Evolutionary conservation across 148 eudicot species (phyloP).

Genomic region (Camellia japonica): DNA sequence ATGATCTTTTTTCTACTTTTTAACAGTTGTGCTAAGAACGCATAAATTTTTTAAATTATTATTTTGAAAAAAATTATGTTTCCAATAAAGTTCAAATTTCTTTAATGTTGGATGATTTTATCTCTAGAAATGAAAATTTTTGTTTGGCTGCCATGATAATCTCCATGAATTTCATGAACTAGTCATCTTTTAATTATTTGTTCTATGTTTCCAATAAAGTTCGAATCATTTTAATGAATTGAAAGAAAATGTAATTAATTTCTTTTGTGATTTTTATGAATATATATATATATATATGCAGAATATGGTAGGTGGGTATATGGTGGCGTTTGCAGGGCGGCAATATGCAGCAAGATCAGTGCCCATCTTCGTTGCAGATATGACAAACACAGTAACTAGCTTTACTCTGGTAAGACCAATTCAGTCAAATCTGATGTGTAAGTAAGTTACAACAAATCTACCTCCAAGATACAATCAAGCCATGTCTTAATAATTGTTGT

Average conservation of each 20-base stretch:
- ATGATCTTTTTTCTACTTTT: background rate
- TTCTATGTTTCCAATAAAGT: too few species aligned
- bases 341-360: slow-evolving; percentile 74
- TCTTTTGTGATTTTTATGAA: background rate
- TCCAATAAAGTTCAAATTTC: background rate
- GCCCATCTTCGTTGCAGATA: slow-evolving; percentile 67
- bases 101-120: too few species aligned
- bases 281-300: slow-evolving; percentile 18
- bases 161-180: too few species aligned
- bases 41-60: too few species aligned
- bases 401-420: slow-evolving; percentile 58
- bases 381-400: slow-evolving; percentile 41
- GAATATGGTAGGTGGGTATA: slow-evolving; percentile 56
- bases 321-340: slow-evolving; percentile 95
- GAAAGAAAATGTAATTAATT: background rate
- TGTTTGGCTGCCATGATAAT: too few species aligned
- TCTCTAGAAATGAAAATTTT: too few species aligned
- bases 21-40: background rate
- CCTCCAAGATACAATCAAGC: too few species aligned
- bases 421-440: too few species aligned
- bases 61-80: background rate
- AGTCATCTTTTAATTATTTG: too few species aligned
- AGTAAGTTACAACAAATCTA: too few species aligned
- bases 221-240: background rate
- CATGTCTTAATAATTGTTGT: too few species aligned